A percentile compares a stretch with the other conserved stretches of the same genome.
phyloP scores from a whole-genome alignment of 2,329 filamentous ascomycete species.

The Fusarium agapanthi region DNA sequence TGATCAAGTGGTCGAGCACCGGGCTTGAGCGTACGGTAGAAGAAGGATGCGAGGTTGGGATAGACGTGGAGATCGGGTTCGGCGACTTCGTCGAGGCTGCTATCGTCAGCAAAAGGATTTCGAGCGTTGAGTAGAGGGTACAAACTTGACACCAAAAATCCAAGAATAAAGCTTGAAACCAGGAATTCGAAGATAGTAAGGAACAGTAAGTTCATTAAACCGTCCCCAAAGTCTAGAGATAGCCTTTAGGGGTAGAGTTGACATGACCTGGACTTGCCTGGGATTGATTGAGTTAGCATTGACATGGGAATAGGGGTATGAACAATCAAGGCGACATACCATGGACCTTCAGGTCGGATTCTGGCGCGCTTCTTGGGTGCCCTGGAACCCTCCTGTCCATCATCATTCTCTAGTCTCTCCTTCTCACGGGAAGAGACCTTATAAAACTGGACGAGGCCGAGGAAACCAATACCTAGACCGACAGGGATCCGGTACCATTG shows the following conservation, averaged over 20 bases:
- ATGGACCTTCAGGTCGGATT: constrained; percentile 85
- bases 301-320: constrained; percentile 17
- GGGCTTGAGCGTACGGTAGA: constrained; percentile 93
- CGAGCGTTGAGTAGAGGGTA: not conserved
- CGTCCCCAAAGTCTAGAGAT: constrained; percentile 88
- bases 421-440: constrained; percentile 70
- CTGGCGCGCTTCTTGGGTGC: constrained; percentile 63
- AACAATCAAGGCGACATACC: constrained; percentile 57
- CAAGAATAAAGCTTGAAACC: constrained; percentile 93
- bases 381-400: constrained; percentile 52
- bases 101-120: constrained; percentile 33
- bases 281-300: constrained; percentile 24
- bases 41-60: constrained; percentile 94
- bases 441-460: constrained; percentile 86
- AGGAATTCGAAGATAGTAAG: constrained; percentile 85
- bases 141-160: constrained; percentile 85
- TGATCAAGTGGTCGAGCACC: constrained; percentile 86
- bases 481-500: constrained; percentile 93
- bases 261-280: constrained; percentile 91
- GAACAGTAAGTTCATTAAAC: constrained; percentile 90
- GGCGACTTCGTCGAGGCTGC: constrained; percentile 82
- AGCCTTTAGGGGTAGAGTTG: constrained; percentile 88
- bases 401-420: constrained; percentile 58
- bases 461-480: constrained; percentile 82
- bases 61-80: constrained; percentile 90